Evolutionary conservation across 2,329 filamentous ascomycete genomes (phyloP).

Genomic region (Blumeriella jaapii): DNA sequence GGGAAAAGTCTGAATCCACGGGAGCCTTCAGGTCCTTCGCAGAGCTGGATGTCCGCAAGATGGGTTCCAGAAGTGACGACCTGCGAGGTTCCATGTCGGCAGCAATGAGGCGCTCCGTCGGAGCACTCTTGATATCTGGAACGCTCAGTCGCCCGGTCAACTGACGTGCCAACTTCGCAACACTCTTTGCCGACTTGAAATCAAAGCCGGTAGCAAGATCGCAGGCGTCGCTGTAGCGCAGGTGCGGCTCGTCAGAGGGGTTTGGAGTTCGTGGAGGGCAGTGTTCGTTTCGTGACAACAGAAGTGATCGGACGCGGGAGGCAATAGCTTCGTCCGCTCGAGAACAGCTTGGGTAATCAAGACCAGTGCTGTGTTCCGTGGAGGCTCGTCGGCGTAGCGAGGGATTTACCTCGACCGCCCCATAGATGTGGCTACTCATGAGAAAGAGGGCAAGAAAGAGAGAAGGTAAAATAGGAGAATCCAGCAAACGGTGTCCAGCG

Average conservation of each 20-base stretch:
- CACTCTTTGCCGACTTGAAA: slow-evolving; percentile 15
- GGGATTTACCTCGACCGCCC: slow-evolving; percentile 9
- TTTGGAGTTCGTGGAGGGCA: slow-evolving; percentile 20
- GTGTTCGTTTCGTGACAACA: slow-evolving; percentile 19
- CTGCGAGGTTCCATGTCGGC: slow-evolving; percentile 4
- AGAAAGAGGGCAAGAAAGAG: slow-evolving; percentile 6
- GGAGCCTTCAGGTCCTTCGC: slow-evolving; percentile 7
- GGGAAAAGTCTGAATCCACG: slow-evolving; percentile 1
- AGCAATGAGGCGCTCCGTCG: not conserved
- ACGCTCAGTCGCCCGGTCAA: slow-evolving; percentile 6
- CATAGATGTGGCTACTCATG: slow-evolving; percentile 14
- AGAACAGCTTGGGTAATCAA: slow-evolving; percentile 17
- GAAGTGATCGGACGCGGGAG: slow-evolving; percentile 22
- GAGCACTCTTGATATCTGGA: slow-evolving; percentile 1
- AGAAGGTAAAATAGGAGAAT: slow-evolving; percentile 1
- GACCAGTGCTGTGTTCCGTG: slow-evolving; percentile 14
- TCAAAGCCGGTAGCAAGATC: slow-evolving; percentile 13
- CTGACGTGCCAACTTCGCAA: slow-evolving; percentile 11
- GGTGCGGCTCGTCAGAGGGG: slow-evolving; percentile 17
- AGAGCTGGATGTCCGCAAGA: slow-evolving; percentile 2
- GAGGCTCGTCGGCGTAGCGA: slow-evolving; percentile 14
- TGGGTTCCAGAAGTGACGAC: slow-evolving; percentile 1
- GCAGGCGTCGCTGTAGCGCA: slow-evolving; percentile 4
- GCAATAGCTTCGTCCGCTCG: slow-evolving; percentile 23
- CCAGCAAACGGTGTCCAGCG: slow-evolving; percentile 2